phyloP scores from a whole-genome alignment of 805 yeast genomes.

The Schizosaccharomyces lindneri region DNA sequence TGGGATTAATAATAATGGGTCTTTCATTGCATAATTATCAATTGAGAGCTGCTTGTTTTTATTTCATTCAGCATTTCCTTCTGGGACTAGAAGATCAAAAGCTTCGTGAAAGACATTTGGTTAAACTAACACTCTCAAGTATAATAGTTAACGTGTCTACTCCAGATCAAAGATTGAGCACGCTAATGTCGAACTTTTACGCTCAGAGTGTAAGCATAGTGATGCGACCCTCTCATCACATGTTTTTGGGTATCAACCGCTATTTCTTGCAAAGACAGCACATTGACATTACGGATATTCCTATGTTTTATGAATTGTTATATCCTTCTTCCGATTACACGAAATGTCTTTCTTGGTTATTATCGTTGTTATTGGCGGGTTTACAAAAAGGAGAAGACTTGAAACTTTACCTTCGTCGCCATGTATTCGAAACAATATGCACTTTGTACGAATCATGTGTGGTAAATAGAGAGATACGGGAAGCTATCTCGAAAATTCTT shows the following conservation, averaged over 20 bases:
- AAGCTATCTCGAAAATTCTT: neutral
- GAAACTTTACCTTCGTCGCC: neutral
- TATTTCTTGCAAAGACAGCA: slow-evolving; percentile 2
- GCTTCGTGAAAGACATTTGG: slow-evolving; percentile 19
- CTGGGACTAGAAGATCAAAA: slow-evolving; percentile 10
- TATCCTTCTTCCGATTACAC: neutral
- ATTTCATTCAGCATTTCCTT: slow-evolving; percentile 7
- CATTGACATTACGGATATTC: neutral
- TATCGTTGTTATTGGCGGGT: neutral
- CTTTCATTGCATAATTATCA: neutral
- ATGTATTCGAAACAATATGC: neutral
- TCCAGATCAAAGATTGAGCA: neutral
- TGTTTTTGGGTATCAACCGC: slow-evolving; percentile 36
- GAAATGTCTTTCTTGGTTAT: neutral
- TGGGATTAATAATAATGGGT: slow-evolving; percentile 23
- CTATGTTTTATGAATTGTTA: neutral
- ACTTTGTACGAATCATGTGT: neutral
- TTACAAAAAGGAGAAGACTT: neutral
- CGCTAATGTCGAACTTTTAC: neutral
- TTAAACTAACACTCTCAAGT: slow-evolving; percentile 19
- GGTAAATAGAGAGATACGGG: neutral
- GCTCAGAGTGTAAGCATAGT: neutral
- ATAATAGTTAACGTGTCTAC: neutral
- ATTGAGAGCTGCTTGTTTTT: slow-evolving; percentile 18
- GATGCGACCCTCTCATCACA: slow-evolving; percentile 18